These are phyloP conservation scores for Starmerella potacharoeniae DNA, from an alignment of 805 yeast genomes.

Conservation along the genomic window DNA sequence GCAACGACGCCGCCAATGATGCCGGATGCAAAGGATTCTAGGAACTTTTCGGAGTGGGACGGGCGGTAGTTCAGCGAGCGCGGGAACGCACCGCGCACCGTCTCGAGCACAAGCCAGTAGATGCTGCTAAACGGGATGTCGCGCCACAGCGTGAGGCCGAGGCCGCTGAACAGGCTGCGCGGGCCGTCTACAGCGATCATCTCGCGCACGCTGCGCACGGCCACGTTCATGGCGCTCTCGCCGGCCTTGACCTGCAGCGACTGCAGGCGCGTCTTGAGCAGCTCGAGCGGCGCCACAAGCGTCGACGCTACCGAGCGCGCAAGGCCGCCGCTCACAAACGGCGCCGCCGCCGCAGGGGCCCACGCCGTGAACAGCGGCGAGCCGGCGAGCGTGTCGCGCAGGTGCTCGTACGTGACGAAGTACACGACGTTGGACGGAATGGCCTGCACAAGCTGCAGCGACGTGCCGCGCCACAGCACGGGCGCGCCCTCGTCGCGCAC, in stretches of 20 bases:
- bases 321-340: conserved; percentile 71
- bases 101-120: conserved; percentile 83
- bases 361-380: conserved; percentile 26
- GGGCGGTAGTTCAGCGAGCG: not conserved
- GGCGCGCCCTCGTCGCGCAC: conserved; percentile 58
- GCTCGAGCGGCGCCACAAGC: conserved; percentile 74
- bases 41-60: conserved; percentile 23
- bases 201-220: conserved; percentile 39
- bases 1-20: conserved; percentile 75
- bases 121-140: conserved; percentile 95
- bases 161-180: conserved; percentile 64
- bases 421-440: conserved; percentile 88
- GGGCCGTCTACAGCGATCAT: conserved; percentile 50
- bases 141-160: conserved; percentile 83
- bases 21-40: conserved; percentile 56
- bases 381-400: conserved; percentile 51
- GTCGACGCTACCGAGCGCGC: conserved; percentile 81
- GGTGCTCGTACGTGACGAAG: conserved; percentile 83
- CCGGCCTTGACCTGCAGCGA: conserved; percentile 46
- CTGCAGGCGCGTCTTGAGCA: conserved; percentile 78
- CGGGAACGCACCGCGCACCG: conserved; percentile 13
- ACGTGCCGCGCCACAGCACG: conserved; percentile 82
- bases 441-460: conserved; percentile 71
- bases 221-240: conserved; percentile 26
- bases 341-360: conserved; percentile 38